Conservation (phyloP, 2,329 filamentous ascomycete genomes). For the Verticillium nonalfalfae region DNA sequence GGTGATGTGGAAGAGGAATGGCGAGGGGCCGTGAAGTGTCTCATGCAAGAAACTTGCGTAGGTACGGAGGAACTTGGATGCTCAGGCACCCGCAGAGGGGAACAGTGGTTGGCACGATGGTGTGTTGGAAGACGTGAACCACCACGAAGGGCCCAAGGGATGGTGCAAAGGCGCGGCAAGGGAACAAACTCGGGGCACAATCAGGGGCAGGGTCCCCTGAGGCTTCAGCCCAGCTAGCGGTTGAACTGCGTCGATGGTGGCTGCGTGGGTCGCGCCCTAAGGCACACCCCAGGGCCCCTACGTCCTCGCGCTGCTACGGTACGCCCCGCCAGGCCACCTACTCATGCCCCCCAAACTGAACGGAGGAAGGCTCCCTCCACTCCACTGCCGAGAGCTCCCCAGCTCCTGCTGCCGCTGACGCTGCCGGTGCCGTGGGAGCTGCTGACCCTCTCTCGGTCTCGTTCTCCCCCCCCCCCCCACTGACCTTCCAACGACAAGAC, state of each 20-base stretch:
- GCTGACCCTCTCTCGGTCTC: neutral
- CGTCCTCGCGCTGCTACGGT: too few relatives aligned
- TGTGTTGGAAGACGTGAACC: too few relatives aligned
- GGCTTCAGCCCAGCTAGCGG: neutral
- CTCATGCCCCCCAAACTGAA: neutral
- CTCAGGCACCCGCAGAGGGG: too few relatives aligned
- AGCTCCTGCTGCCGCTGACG: neutral
- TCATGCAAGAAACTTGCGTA: neutral
- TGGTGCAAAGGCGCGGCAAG: too few relatives aligned
- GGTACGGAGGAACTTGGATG: too few relatives aligned
- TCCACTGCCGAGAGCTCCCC: neutral
- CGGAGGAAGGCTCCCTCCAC: neutral
- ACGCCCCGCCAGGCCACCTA: neutral
- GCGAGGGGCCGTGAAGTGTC: too few relatives aligned
- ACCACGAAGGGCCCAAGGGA: too few relatives aligned
- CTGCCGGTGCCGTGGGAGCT: neutral
- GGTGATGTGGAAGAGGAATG: too few relatives aligned
- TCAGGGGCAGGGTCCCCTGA: neutral
- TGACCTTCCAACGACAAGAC: neutral
- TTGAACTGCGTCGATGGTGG: neutral
- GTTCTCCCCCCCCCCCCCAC: neutral
- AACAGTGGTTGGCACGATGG: too few relatives aligned
- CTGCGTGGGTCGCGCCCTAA: neutral
- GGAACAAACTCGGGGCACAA: too few relatives aligned
- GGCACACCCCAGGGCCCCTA: neutral